Evolutionary conservation across 164 flowering plant genomes (phyloP), one percentile per base, ranked within the genome.

Genomic region (Annona cherimola): DNA sequence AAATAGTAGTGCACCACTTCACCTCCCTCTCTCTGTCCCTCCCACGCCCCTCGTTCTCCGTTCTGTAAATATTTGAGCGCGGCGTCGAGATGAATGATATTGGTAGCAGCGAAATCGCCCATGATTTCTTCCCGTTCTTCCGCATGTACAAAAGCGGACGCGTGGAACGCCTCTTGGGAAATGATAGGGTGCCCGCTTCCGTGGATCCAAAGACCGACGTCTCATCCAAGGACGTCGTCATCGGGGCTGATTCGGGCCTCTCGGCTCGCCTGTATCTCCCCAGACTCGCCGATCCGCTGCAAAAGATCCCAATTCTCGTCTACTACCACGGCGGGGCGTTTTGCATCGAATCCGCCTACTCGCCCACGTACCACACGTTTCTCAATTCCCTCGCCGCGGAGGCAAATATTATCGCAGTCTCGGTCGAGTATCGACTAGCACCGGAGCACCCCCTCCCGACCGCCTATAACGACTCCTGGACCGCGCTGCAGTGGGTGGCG

Each of bases 371-470:
- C 81, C 89, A 86, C 67, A 20, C 41, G 43, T 68, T 16, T 46
- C 66, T 84, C 69, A 85, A 75, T 72, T 42, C 41, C 19, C 66
- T 88, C 0, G 87, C 74, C 1, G 76, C 82, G 11, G 75, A 67
- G 62, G 82, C 86, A 8, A 73, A 82, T 54, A 72, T 64, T 45
- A 42, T 88, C n/a, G 75, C 76, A 12, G 75, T 86, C 46, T 86
- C 90, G 0, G 82, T 86, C 1, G 71, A 81, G 73, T 88, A 86
- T 80, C 64, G 89, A 45, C 39, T 55, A 16, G 88, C 82, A 5
- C 91, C 91, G 0, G 88, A 88, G 72, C 70, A 84, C 59, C 87
- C 80, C 1, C 85, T 85, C 26, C 90, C 87, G 0, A 64, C 78
- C 0, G 91, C 91, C 35, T 80, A 82, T 41, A 79, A 83, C 1